Base-by-base conservation (phyloP, 345 rosid genomes). In the Alliaria petiolata region DNA sequence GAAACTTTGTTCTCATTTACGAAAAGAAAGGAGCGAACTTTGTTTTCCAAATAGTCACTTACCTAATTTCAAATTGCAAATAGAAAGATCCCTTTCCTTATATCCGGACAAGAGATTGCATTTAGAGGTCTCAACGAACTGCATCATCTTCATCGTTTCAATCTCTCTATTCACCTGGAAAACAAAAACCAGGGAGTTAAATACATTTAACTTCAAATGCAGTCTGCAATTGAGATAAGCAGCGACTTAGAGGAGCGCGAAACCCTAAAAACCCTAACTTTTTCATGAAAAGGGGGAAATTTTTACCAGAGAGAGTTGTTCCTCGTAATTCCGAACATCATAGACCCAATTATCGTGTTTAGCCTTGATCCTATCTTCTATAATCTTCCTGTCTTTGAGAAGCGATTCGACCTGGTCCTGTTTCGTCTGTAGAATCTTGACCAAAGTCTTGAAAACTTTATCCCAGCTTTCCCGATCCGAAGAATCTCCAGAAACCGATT, bases 321-420 rank as follows among this genome's bases (percentile, higher is more conserved):
- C 84, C 30, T 83, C 82, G 69, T 78, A 81, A 51, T 78, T 50
- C 17, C 79, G 80, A 74, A 82, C 69, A 47, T 86, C 93, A 34
- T 79, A 77, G 28, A 62, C 67, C 88, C 90, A 81, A 25, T 79
- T 66, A 2, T 81, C 79, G 16, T 83, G 78, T 47, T 80, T 82
- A 46, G 68, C 73, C 15, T 70, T 85, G 39, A 90, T 54, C 6
- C 74, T 83, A 62, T 72, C 93, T 81, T 84, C 89, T 5, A 90
- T 78, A 19, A 80, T 42, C 64, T 82, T 85, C 81, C 88, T 82
- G 59, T 92, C 88, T 74, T 77, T 59, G 44, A 83, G 72, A 22
- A 89, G 84, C 16, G 85, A 72, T 44, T 79, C 76, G 22, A 89
- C 85, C 88, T 88, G 92, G 33, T 83, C 80, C 67, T 92, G 90